Evolutionary conservation across 352 stramenopile species (phyloP), one percentile per base, ranked within the genome.

Genomic region (Phytophthora rubi): DNA sequence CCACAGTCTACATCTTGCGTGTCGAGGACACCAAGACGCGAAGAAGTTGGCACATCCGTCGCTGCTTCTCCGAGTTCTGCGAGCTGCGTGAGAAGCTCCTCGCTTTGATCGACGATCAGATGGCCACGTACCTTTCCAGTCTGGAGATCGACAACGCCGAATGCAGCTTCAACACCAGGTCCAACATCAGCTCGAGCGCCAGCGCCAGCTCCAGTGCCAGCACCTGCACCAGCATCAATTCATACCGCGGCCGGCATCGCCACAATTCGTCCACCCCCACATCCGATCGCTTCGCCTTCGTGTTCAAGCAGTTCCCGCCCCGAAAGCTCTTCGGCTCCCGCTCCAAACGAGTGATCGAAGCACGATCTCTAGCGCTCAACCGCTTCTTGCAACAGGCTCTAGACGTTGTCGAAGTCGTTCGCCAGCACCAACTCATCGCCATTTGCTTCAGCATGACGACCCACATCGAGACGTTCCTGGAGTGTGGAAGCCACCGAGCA

Each of bases 371-470:
- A 16, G 81, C 81, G 33, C 76, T 93, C 3, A 88, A 91, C 57
- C 60, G 73, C 18, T 93, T 93, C 53, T 63, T 93, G 33, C 73
- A 80, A 28, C 74, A 92, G 51, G 66, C 84, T 53, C 69, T 93
- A 7, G 71, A 80, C 42, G 85, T 80, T 32, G 59, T 85, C 28
- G 77, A 82, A 7, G 82, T 89, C 23, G 73, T 90, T 61, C 81
- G 79, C 37, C 80, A 82, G 53, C 80, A 84, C 47, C 75, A 84
- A 54, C 70, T 90, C 47, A 90, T 92, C 62, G 79, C 86, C 16
- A 74, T 90, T 71, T 90, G 85, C 66, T 93, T 92, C 62, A 88
- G 84, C 53, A 76, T 92, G 71, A 88, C 81, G 81, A 88, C 75
- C 3, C 78, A 86, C 35, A 78, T 93, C 42, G 86, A 93, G 49